Evolutionary conservation across 1,284 basidiomycete species (phyloP).

Genomic region (Phaffia rhodozyma): DNA sequence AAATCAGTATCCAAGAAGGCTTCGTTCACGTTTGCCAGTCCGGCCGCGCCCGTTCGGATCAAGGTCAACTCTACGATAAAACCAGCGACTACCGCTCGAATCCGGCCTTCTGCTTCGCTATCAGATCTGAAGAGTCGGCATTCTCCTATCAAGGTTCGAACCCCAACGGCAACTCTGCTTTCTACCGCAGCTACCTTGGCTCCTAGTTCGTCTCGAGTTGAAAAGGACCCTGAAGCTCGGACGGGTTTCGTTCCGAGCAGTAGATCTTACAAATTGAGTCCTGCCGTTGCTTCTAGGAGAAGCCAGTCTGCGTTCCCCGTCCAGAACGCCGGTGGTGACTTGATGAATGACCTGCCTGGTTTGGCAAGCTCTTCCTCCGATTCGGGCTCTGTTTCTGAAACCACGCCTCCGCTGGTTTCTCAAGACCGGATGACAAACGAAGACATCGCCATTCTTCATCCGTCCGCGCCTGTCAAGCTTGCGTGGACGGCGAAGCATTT

Average conservation of each 20-base stretch:
- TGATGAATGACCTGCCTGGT: not conserved
- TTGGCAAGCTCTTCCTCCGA: not conserved
- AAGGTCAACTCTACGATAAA: conserved; percentile 9
- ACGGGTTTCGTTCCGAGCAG: not conserved
- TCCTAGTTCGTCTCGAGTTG: not conserved
- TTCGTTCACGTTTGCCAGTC: conserved; percentile 26
- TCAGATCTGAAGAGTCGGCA: too few species aligned
- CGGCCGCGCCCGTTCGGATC: conserved; percentile 22
- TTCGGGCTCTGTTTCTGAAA: conserved; percentile 12
- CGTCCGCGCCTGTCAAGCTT: not conserved
- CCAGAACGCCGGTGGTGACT: not conserved
- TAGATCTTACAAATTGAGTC: not conserved
- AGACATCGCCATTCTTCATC: not conserved
- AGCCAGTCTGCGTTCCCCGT: not conserved
- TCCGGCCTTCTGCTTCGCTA: not conserved
- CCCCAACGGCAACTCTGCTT: not conserved
- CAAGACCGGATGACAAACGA: not conserved
- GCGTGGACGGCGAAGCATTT: conserved; percentile 4
- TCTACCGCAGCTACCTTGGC: not conserved
- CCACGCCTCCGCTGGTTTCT: conserved; percentile 5
- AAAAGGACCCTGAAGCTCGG: too few species aligned
- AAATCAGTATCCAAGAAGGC: conserved; percentile 21
- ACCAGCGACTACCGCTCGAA: not conserved
- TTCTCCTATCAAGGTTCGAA: conserved; percentile 7
- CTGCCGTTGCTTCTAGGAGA: not conserved